Base-by-base conservation (phyloP, 495 filamentous ascomycete genomes). In the Pyrenula massariospora region DNA sequence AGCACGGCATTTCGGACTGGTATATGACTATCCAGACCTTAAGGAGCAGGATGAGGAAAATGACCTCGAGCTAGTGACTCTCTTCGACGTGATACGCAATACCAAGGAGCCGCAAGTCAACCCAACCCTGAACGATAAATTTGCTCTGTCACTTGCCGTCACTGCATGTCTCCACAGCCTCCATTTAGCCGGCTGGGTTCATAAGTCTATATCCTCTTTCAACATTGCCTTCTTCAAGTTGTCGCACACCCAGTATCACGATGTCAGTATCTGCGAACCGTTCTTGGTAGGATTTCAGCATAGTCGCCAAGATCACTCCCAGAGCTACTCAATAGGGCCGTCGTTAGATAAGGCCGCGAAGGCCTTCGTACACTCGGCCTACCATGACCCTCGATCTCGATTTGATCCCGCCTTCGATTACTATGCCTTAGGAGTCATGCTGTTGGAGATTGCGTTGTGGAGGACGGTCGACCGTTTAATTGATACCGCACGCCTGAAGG, bases 401-500 rank as follows among this genome's bases (percentile, higher is more conserved):
- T 69, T 67, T 53, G 54, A 12, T 1, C 67, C 67, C 52, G 58
- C 59, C 23, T 68, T 73, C 52, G 71, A 74, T 55, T 64, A 70
- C 24, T 74, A 73, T 56, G 62, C 65, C 2, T 54, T 73, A 5
- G 71, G 71, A 15, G 62, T 74, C 2, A 60, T 70, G 1, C 59
- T 74, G 1, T 60, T 74, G 10, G 70, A 73, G 50, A 72, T 73
- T 24, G 71, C 66, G 3, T 23, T 67, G 1, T 70, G 68, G 70
- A 54, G 42, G 53, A 67, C 65, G 1, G 24, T 64, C 10, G 60
- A 59, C 3, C 55, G 5, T 22, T 42, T 63, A 51, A 56, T 65
- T 48, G 61, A 57, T n/a, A 48, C 47, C 12, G 12, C 19, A 48
- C 19, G 47, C n/a, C n/a, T n/a, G n/a, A n/a, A n/a, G n/a, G n/a